Evolutionary conservation across 495 filamentous ascomycete genomes (phyloP).

Genomic region (Melanomma pulvis-pyrius): DNA sequence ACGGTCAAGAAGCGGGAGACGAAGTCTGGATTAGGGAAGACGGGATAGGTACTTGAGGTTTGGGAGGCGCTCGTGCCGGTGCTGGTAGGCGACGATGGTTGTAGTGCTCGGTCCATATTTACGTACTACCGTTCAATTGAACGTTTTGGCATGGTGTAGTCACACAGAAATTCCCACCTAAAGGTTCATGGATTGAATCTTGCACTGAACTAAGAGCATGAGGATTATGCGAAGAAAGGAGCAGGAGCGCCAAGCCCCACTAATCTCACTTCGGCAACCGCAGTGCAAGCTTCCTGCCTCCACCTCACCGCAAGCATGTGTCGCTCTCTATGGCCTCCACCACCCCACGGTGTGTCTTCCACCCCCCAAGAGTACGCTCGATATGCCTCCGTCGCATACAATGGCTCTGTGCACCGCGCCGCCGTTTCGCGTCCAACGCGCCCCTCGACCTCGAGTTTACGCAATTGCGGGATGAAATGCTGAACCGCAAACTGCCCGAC

Average conservation of each 20-base stretch:
- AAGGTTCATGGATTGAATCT: too few relatives aligned
- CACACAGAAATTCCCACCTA: too few relatives aligned
- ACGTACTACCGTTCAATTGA: not conserved
- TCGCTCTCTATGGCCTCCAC: not conserved
- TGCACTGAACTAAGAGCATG: too few relatives aligned
- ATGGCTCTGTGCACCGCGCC: not conserved
- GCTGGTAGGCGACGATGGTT: not conserved
- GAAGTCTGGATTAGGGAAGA: not conserved
- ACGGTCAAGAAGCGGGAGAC: not conserved
- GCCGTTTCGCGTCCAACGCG: not conserved
- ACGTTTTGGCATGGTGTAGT: too few relatives aligned
- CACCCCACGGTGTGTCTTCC: slow-evolving; percentile 1
- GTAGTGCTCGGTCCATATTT: not conserved
- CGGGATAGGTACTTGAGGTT: not conserved
- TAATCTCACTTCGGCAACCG: not conserved
- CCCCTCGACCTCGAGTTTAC: not conserved
- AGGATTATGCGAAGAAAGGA: too few relatives aligned
- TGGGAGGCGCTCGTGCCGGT: not conserved
- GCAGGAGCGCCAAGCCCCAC: not conserved
- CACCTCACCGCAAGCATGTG: not conserved
- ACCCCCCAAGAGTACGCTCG: not conserved
- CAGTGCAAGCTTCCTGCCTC: not conserved
- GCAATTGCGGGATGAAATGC: slow-evolving; percentile 8
- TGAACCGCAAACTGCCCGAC: slow-evolving; percentile 8
- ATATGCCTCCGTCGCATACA: slow-evolving; percentile 2